Evolutionary conservation across 2,329 filamentous ascomycete genomes (phyloP).

Genomic region (Sporothrix euskadiensis): DNA sequence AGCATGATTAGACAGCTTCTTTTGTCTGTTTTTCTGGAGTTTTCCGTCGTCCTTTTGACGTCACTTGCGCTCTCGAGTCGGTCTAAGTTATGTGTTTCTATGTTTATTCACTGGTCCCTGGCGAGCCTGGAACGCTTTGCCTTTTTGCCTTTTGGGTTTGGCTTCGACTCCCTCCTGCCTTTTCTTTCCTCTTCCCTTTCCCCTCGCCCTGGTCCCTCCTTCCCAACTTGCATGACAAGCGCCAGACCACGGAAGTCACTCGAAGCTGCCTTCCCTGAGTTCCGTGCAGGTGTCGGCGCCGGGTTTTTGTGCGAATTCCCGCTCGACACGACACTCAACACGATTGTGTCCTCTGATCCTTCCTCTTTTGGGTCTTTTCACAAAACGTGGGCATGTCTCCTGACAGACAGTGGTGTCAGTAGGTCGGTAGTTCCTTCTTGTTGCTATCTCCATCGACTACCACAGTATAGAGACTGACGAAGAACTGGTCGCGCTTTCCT

Average conservation of each 20-base stretch:
- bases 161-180: background rate
- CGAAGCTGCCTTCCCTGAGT: background rate
- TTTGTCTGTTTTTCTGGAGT: background rate
- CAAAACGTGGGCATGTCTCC: background rate
- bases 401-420: background rate
- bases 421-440: background rate
- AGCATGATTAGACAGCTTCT: constrained; percentile 13
- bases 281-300: background rate
- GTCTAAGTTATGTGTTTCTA: background rate
- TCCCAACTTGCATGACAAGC: background rate
- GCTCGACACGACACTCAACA: background rate
- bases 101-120: background rate
- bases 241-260: background rate
- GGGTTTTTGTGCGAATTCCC: background rate
- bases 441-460: background rate
- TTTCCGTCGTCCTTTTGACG: background rate
- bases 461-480: background rate
- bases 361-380: background rate
- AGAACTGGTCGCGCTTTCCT: background rate
- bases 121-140: background rate
- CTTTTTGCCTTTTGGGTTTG: background rate
- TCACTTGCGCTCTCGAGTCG: background rate
- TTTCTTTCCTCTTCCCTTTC: background rate
- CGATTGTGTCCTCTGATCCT: background rate
- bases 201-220: background rate